Conservation (phyloP, 2,329 filamentous ascomycete species). For the Thermoascus crustaceus region DNA sequence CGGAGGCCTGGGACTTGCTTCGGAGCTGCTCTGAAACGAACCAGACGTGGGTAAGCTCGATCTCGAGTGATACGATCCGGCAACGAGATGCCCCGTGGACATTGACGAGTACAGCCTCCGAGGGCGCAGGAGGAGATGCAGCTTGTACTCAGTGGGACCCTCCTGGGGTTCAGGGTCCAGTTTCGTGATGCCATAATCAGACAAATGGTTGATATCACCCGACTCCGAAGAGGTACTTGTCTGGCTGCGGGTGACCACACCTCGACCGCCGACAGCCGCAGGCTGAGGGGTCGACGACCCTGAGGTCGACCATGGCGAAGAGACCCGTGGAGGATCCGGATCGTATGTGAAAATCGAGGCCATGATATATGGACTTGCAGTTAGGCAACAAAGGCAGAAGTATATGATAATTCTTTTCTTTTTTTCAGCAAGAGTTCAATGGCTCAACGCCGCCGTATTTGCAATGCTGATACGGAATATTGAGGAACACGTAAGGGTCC, state of each 20-base stretch:
- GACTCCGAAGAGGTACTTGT: slow-evolving; percentile 32
- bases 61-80: slow-evolving; percentile 44
- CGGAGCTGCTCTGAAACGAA: slow-evolving; percentile 20
- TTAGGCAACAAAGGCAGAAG: background rate
- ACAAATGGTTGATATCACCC: slow-evolving; percentile 30
- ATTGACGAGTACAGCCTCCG: slow-evolving; percentile 64
- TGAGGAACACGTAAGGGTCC: slow-evolving; percentile 5
- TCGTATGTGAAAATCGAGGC: slow-evolving; percentile 96
- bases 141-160: slow-evolving; percentile 91
- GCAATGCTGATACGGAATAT: slow-evolving; percentile 3
- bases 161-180: slow-evolving; percentile 87
- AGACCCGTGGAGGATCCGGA: slow-evolving; percentile 74
- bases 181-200: slow-evolving; percentile 61
- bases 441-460: background rate
- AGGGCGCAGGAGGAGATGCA: slow-evolving; percentile 77
- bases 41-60: slow-evolving; percentile 14
- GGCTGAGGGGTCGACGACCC: slow-evolving; percentile 35
- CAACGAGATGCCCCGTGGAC: slow-evolving; percentile 54
- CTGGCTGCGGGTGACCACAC: slow-evolving; percentile 18
- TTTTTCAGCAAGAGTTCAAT: background rate
- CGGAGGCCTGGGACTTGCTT: slow-evolving; percentile 27
- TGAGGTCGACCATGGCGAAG: slow-evolving; percentile 77
- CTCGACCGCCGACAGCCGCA: slow-evolving; percentile 17
- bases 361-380: slow-evolving; percentile 42
- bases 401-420: too few species aligned